Evolutionary conservation across 345 rosid species (phyloP).

Genomic region (Toxicodendron radicans): DNA sequence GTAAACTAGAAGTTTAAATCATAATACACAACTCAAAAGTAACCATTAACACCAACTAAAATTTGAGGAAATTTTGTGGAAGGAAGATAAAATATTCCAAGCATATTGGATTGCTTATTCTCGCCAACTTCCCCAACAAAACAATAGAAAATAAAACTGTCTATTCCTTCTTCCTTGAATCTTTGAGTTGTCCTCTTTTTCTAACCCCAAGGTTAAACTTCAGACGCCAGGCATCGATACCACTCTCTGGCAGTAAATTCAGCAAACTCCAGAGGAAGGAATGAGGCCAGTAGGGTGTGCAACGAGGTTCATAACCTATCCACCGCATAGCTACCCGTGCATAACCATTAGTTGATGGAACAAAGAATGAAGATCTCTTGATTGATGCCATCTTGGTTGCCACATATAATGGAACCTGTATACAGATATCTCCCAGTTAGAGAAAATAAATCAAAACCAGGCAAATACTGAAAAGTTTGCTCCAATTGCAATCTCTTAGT

Average conservation of each 20-base stretch:
- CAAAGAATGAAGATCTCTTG: conserved; percentile 67
- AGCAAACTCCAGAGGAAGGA: conserved; percentile 60
- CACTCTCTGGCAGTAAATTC: conserved; percentile 46
- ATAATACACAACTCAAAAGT: neutral
- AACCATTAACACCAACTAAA: neutral
- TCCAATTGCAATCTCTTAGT: neutral
- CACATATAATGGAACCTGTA: conserved; percentile 74
- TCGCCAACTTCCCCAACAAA: neutral
- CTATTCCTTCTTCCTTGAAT: conserved; percentile 63
- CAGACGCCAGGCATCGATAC: conserved; percentile 51
- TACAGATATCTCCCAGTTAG: conserved; percentile 12
- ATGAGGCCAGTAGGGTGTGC: conserved; percentile 88
- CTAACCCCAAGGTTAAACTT: conserved; percentile 52
- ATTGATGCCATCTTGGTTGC: conserved; percentile 88
- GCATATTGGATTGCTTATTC: neutral
- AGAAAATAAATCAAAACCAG: neutral
- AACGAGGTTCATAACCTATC: conserved; percentile 67
- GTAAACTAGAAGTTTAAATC: neutral
- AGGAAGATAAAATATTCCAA: neutral
- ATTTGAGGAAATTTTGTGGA: neutral
- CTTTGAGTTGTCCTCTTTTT: conserved; percentile 69
- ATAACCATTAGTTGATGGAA: conserved; percentile 70
- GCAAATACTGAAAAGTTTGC: neutral
- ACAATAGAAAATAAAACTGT: neutral
- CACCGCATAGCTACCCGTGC: conserved; percentile 62